These are phyloP conservation scores for Calycina marina DNA, from an alignment of 2,329 filamentous ascomycete genomes.

Conservation along the genomic window DNA sequence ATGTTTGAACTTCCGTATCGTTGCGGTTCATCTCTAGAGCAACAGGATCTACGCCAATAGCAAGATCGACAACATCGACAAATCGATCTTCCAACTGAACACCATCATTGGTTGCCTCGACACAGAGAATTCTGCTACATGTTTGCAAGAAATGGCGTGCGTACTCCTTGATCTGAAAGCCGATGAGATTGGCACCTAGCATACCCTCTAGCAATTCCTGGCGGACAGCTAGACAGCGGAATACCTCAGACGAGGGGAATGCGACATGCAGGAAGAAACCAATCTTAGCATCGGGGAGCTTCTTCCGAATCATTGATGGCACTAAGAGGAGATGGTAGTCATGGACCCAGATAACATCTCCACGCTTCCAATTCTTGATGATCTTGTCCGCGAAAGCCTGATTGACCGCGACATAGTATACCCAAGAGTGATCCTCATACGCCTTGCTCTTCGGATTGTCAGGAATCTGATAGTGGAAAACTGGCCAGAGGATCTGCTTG, in stretches of 20 bases:
- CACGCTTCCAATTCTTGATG: constrained; percentile 81
- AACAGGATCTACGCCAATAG: constrained; percentile 82
- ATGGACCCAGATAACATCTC: constrained; percentile 87
- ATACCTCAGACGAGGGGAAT: constrained; percentile 92
- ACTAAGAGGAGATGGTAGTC: constrained; percentile 90
- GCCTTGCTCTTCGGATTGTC: constrained; percentile 98
- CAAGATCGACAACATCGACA: constrained; percentile 70
- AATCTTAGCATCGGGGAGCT: constrained; percentile 84
- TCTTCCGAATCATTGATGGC: constrained; percentile 76
- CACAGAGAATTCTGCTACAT: constrained; percentile 78
- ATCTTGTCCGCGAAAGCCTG: constrained; percentile 87
- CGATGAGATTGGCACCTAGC: constrained; percentile 81
- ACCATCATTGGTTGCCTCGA: constrained; percentile 78
- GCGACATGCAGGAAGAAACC: constrained; percentile 93
- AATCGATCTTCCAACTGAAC: constrained; percentile 87
- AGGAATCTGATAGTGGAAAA: constrained; percentile 95
- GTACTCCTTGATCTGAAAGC: constrained; percentile 90
- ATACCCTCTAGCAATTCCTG: constrained; percentile 83
- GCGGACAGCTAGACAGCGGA: constrained; percentile 76
- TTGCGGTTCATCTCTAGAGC: constrained; percentile 58
- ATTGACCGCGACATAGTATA: constrained; percentile 86
- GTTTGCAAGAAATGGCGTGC: constrained; percentile 90
- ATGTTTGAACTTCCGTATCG: constrained; percentile 58
- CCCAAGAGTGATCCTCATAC: constrained; percentile 93
- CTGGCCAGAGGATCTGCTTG: constrained; percentile 95